Evolutionary conservation across 2,329 filamentous ascomycete species (phyloP).

Genomic region (Epichloe sp.): DNA sequence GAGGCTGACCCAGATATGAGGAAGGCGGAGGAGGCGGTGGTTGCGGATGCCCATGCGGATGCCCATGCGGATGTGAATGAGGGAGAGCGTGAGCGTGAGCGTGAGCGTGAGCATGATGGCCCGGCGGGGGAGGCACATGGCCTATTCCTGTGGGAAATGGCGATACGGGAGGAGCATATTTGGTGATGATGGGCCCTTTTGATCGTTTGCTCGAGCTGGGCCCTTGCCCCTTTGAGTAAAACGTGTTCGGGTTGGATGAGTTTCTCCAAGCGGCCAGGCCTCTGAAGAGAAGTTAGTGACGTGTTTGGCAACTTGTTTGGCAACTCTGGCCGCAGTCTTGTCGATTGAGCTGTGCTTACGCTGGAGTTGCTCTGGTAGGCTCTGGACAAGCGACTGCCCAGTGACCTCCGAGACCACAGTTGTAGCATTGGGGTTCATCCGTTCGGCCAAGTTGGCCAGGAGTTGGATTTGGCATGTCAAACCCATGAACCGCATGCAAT

Average conservation of each 20-base stretch:
- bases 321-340: not conserved
- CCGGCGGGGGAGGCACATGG: slow-evolving; percentile 14
- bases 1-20: slow-evolving; percentile 13
- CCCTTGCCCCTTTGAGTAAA: slow-evolving; percentile 16
- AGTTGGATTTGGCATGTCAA: slow-evolving; percentile 18
- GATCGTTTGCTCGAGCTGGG: slow-evolving; percentile 16
- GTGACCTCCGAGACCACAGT: slow-evolving; percentile 37
- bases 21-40: slow-evolving; percentile 4
- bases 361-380: slow-evolving; percentile 32
- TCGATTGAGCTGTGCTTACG: slow-evolving; percentile 27
- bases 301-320: not conserved
- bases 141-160: slow-evolving; percentile 7
- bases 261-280: slow-evolving; percentile 25
- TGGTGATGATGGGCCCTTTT: slow-evolving; percentile 23
- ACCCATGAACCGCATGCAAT: not conserved
- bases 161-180: slow-evolving; percentile 18
- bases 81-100: not conserved
- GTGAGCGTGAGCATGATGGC: slow-evolving; percentile 7
- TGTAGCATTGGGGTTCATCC: slow-evolving; percentile 35
- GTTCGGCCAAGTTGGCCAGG: slow-evolving; percentile 17
- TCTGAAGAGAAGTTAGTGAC: slow-evolving; percentile 12
- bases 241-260: slow-evolving; percentile 15
- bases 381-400: slow-evolving; percentile 41
- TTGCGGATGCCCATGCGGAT: not conserved
- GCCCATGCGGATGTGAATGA: slow-evolving; percentile 1